Evolutionary conservation across 768 basidiomycete genomes (phyloP), one percentile per base, ranked within the genome.

Genomic region (Phaeotremella fagi): DNA sequence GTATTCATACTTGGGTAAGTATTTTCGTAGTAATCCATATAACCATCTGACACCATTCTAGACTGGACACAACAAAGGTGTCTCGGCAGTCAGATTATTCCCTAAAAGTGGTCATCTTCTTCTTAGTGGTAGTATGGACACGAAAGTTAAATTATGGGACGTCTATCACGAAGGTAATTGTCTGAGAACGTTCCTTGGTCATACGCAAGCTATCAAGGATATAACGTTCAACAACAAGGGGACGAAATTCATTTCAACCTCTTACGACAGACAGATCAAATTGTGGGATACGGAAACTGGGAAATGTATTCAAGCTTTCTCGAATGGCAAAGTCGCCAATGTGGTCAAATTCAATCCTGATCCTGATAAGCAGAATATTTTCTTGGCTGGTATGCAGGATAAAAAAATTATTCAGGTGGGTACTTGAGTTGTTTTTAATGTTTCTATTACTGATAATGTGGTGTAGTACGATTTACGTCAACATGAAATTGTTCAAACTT

Each of bases 61-160:
- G 69, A 95, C 91, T 2, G 95, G 95, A 0, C 95, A 99, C 75
- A 98, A 90, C 11, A 86, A 88, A 74, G 95, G 88, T 24, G 90
- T 99, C 2, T 89, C 89, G n/a, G 87, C 86, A 43, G 84, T 99
- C 54, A 86, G 90, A 48, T 79, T 89, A 31, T 94, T 98, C 78
- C 95, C 95, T 20, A 81, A 85, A 52, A 89, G 88, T 5, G 92
- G 90, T 0, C 95, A 99, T 76, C 79, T 99, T 12, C 74, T 99
- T 53, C 82, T 99, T 57, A 90, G 87, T 71, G 94, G 86, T 0
- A 90, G 88, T 42, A 91, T 98, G 90, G 95, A 99, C 74, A 97
- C 90, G 7, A 92, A 97, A 74, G 88, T 99, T 77, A 99, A 99
- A 91, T 81, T 99, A 27, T 99, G 95, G 95, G 95, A 98, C 68